Base-by-base conservation (phyloP, 768 basidiomycete genomes). In the Pleurotus pulmonarius region DNA sequence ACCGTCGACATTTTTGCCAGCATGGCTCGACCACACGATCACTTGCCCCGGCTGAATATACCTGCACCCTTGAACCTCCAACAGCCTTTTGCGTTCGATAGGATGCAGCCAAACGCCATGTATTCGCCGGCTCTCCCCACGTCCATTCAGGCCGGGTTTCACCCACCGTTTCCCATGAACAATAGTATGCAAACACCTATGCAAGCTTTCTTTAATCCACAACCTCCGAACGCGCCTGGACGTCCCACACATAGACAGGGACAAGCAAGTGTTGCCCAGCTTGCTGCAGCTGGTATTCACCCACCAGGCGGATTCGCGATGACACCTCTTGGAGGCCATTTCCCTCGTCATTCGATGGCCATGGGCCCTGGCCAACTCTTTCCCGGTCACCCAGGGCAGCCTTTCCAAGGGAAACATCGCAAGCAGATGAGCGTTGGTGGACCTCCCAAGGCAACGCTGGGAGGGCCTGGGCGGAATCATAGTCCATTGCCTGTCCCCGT, bases 401-500 rank as follows among this genome's bases (percentile, higher is more conserved):
- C 81, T 2, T 86, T 83, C 61, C 78, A 80, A 5, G 81, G 79
- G 25, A 73, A 87, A 55, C 87, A 77, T 65, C 78, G 87, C 67
- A 78, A 89, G 43, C 82, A 88, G 56, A 80, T 87, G 44, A 90
- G 86, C 66, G 82, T 88, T 7, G 92, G 92, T 11, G 92, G 92
- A 5, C 92, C 92, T n/a, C 92, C 92, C 7, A 94, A 93, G 68
- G 92, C 92, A 0, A 80, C 84, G 0, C 72, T 94, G 2, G 92
- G 92, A 15, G 92, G 92, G 0, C 90, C 88, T 11, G 81, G 83
- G 45, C 81, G 88, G 45, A 93, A 89, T 71, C 77, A 85, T 49
- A 88, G 85, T 67, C 89, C 90, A 9, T 70, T 88, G 57, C 77
- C 83, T 8, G 57, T 66, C 8, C 65, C 69, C 9, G 65, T 67